Conservation (phyloP, 1,284 basidiomycete genomes). For the Somion occarium region DNA sequence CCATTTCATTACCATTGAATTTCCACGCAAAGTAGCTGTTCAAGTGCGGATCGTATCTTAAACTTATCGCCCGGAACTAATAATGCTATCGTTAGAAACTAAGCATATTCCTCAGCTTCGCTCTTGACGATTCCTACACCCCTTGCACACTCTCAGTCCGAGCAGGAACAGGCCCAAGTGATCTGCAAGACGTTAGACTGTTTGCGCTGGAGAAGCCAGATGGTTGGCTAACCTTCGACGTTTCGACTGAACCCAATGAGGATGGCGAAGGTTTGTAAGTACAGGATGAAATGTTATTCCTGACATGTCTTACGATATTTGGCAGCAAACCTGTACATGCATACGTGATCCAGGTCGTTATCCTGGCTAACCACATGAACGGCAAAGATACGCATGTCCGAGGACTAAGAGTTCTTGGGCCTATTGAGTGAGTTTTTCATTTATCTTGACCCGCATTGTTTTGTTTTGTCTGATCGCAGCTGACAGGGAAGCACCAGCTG, state of each 20-base stretch:
- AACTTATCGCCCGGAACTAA: neutral
- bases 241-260: constrained; percentile 75
- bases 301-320: constrained; percentile 2
- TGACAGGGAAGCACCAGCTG: constrained; percentile 31
- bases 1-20: constrained; percentile 93
- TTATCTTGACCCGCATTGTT: neutral
- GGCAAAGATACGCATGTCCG: constrained; percentile 99
- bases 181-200: constrained; percentile 88
- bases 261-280: constrained; percentile 71
- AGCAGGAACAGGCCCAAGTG: constrained; percentile 88
- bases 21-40: constrained; percentile 86
- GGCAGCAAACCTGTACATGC: constrained; percentile 81
- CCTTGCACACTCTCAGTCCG: constrained; percentile 87
- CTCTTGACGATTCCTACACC: constrained; percentile 94
- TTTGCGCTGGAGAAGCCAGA: constrained; percentile 86
- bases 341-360: constrained; percentile 87
- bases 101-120: constrained; percentile 83
- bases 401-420: constrained; percentile 83
- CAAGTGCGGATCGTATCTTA: constrained; percentile 50
- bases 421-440: constrained; percentile 59
- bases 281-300: neutral
- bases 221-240: constrained; percentile 92
- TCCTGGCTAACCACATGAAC: constrained; percentile 94
- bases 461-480: neutral
- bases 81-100: constrained; percentile 63